Evolutionary conservation across 192 early-diverging fungal species (phyloP), one percentile per base, ranked within the genome.

Genomic region (Backusella parvicylindrica): DNA sequence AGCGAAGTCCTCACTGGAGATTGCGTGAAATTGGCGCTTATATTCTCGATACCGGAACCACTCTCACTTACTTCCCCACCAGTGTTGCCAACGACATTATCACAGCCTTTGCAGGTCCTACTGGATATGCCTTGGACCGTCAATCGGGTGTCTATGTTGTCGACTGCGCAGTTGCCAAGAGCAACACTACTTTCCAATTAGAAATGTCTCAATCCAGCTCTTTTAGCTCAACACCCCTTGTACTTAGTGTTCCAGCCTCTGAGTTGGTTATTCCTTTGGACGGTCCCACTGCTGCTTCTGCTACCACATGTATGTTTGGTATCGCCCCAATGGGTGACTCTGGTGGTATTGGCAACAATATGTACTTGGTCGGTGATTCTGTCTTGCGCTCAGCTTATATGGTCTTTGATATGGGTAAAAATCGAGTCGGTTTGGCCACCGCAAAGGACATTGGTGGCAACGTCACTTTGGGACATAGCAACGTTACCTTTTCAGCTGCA

Each of bases 381-480:
- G 63, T 83, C 6, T 64, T 81, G 8, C 75, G 79, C 8, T 74
- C 75, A n/a, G 56, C 79, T 16, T 81, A 81, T 13, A 70, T 81
- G 67, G 79, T 81, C 26, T 81, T 81, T 77, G 79, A 81, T 67
- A 74, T 81, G 72, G 79, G 75, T 23, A 40, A 83, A 28, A 78
- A 85, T n/a, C 76, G 76, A 18, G 65, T 81, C 15, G 74, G 77
- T 66, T 38, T 75, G 30, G 73, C 81, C 36, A 41, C 72, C 43
- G 66, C 79, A 31, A 76, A 65, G 6, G 41, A 70, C 23, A 28
- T 69, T 5, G 75, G 75, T 66, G 75, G 79, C 30, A 28, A 2
- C 43, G 60, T 71, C n/a, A 3, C 23, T 26, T 2, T 60, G 23
- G 53, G 53, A 8, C 23, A 26, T 2, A 28, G 23, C 8, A 60